Percentiles rank a stretch among this genome's conserved stretches.
phyloP scores from a whole-genome alignment of 768 basidiomycete species.

The Lepiota venenata region DNA sequence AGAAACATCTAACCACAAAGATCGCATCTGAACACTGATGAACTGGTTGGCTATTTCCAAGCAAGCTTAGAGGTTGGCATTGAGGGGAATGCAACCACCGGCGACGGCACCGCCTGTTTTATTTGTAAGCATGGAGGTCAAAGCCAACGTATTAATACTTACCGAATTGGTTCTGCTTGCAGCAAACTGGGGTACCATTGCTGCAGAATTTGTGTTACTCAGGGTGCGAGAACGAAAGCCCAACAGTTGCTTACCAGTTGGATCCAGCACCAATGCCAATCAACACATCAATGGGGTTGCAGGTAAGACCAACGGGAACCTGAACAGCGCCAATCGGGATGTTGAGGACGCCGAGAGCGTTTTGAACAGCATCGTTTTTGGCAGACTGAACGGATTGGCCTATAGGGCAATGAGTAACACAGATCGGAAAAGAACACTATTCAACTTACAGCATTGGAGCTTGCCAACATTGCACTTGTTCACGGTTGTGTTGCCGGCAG shows the following conservation, averaged over 20 bases:
- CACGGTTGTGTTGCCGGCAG: too few species aligned
- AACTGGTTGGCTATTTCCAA: too few species aligned
- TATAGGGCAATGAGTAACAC: too few species aligned
- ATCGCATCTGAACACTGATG: too few species aligned
- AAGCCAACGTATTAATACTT: not conserved
- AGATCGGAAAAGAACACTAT: too few species aligned
- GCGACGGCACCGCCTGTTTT: constrained; percentile 14
- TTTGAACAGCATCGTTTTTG: not conserved
- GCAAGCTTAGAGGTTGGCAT: constrained; percentile 10
- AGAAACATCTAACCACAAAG: too few species aligned
- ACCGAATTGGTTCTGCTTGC: constrained; percentile 19
- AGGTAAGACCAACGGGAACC: constrained; percentile 14
- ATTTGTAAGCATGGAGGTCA: not conserved
- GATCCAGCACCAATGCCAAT: constrained; percentile 12
- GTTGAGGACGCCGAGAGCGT: not conserved
- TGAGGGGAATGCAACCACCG: constrained; percentile 19
- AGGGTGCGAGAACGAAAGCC: constrained; percentile 4
- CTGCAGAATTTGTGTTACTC: not conserved
- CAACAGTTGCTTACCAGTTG: not conserved
- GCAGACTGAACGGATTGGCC: too few species aligned
- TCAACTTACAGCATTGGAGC: too few species aligned
- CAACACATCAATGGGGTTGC: constrained; percentile 16
- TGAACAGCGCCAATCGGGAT: not conserved
- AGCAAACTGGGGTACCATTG: constrained; percentile 15
- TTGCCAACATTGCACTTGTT: too few species aligned